These are phyloP conservation scores for Delphinella strobiligena DNA, from an alignment of 2,329 filamentous ascomycete genomes.

Conservation along the genomic window DNA sequence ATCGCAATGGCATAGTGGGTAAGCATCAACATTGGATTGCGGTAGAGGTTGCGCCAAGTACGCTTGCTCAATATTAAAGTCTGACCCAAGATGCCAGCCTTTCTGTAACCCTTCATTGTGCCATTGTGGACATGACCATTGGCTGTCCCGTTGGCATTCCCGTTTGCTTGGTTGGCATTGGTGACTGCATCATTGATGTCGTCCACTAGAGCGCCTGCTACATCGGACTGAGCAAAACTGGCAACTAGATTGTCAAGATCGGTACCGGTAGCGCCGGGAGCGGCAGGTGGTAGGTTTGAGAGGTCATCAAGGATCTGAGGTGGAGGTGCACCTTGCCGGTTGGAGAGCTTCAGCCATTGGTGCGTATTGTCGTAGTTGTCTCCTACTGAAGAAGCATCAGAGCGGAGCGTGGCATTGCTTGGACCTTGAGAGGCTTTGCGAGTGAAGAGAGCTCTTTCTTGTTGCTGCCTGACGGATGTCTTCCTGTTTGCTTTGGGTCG, in stretches of 20 bases:
- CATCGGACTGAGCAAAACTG: conserved; percentile 65
- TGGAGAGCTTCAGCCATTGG: conserved; percentile 48
- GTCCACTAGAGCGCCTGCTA: conserved; percentile 60
- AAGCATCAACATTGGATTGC: conserved; percentile 95
- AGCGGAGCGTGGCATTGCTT: conserved; percentile 33
- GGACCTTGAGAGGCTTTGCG: conserved; percentile 54
- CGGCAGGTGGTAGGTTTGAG: conserved; percentile 48
- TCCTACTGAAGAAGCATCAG: conserved; percentile 42
- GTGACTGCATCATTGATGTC: conserved; percentile 65
- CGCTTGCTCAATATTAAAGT: conserved; percentile 81
- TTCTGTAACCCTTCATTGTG: conserved; percentile 64
- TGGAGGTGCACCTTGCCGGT: conserved; percentile 35
- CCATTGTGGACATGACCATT: conserved; percentile 33
- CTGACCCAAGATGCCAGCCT: conserved; percentile 67
- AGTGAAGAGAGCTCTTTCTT: conserved; percentile 84
- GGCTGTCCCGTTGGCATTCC: conserved; percentile 34
- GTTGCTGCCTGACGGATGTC: conserved; percentile 70
- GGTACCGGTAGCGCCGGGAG: conserved; percentile 46
- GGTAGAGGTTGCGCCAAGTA: conserved; percentile 95
- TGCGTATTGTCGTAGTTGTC: conserved; percentile 40
- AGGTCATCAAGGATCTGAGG: conserved; percentile 58
- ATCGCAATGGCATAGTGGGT: conserved; percentile 98
- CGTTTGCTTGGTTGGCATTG: conserved; percentile 46
- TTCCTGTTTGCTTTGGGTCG: conserved; percentile 60
- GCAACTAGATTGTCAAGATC: conserved; percentile 73